Conservation (phyloP, 2,329 filamentous ascomycete genomes). For the Botryosphaeria dothidea region DNA sequence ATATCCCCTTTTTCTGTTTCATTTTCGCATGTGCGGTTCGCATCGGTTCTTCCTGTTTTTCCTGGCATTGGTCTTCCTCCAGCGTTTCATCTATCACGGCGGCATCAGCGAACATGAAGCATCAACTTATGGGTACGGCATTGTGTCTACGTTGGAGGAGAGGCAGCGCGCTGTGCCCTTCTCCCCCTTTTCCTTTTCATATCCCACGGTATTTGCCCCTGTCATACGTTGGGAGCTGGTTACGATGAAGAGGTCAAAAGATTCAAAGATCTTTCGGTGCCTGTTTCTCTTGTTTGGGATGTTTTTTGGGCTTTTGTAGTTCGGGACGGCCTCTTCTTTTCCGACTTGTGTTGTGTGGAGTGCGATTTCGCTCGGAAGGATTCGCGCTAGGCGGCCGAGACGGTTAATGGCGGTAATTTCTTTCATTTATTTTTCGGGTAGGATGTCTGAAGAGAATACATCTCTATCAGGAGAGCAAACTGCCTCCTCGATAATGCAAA, state of each 20-base stretch:
- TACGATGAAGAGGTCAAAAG: neutral
- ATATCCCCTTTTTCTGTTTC: neutral
- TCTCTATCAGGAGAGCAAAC: neutral
- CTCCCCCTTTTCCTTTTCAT: neutral
- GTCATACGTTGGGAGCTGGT: neutral
- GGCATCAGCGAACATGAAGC: slow-evolving; percentile 12
- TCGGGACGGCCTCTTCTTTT: neutral
- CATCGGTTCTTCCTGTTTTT: neutral
- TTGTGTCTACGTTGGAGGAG: neutral
- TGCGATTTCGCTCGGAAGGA: neutral
- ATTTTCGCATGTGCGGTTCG: neutral
- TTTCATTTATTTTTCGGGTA: slow-evolving; percentile 3
- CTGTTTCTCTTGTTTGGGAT: neutral
- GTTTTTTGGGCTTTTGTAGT: neutral
- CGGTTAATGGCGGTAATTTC: slow-evolving; percentile 2
- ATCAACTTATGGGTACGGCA: neutral
- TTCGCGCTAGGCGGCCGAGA: neutral
- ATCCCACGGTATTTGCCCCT: neutral
- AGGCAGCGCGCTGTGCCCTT: neutral
- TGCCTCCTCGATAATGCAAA: neutral
- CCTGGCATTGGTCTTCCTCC: neutral
- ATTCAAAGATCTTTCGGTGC: neutral
- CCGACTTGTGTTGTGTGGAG: neutral
- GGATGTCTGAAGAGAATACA: neutral
- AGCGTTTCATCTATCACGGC: slow-evolving; percentile 7